A percentile compares a stretch with the other conserved stretches of the same genome.
phyloP scores from a whole-genome alignment of 768 basidiomycete species.

The Mycena leptocephala region DNA sequence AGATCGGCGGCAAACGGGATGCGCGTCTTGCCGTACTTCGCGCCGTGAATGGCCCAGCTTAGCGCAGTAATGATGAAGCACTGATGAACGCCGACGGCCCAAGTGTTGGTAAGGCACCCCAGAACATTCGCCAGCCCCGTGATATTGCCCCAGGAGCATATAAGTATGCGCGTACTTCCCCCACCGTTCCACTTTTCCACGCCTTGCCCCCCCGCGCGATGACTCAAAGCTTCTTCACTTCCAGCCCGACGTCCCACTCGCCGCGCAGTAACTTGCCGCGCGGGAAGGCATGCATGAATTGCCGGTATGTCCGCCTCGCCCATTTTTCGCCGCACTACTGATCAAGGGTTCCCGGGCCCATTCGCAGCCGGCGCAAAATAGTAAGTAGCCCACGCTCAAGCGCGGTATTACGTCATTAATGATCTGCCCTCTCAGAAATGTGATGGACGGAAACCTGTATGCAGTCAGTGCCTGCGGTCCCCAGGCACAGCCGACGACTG shows the following conservation, averaged over 20 bases:
- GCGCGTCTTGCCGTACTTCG: slow-evolving; percentile 13
- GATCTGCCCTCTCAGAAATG: slow-evolving; percentile 58
- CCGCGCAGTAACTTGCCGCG: slow-evolving; percentile 32
- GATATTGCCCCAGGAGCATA: not conserved
- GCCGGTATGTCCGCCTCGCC: slow-evolving; percentile 9
- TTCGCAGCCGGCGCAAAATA: slow-evolving; percentile 34
- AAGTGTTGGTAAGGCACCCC: slow-evolving; percentile 20
- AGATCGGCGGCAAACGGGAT: slow-evolving; percentile 3
- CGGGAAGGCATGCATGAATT: slow-evolving; percentile 34
- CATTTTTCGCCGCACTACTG: not conserved
- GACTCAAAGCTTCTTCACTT: slow-evolving; percentile 24
- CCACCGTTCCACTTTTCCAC: not conserved
- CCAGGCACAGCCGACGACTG: slow-evolving; percentile 65
- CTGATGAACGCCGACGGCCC: not conserved
- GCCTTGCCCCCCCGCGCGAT: not conserved
- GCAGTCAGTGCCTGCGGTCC: slow-evolving; percentile 65
- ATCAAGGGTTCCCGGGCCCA: not conserved
- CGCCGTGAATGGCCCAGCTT: not conserved
- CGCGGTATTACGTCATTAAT: not conserved
- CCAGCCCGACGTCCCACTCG: not conserved
- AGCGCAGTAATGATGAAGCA: slow-evolving; percentile 14
- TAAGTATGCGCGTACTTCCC: slow-evolving; percentile 1
- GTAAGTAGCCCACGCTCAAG: not conserved
- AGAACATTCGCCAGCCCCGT: slow-evolving; percentile 20
- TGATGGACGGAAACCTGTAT: slow-evolving; percentile 66